Conservation (phyloP, 441 rosid species). For the Euphorbia schlechtendalii region DNA sequence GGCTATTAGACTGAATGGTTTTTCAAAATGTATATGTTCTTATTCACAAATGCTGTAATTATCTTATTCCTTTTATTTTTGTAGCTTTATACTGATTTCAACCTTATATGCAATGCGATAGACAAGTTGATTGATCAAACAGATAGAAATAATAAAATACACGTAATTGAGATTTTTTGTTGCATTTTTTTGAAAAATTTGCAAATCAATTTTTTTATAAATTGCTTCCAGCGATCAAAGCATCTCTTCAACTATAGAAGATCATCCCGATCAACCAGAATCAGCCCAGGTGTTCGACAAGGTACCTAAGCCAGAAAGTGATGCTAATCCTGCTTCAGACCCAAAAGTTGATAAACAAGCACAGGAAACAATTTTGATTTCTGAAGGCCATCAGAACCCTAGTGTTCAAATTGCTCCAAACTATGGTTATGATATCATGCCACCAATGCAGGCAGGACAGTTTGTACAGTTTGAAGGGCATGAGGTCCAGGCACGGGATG, state of each 20-base stretch:
- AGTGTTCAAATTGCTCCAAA: constrained; percentile 44
- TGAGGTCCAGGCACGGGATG: constrained; percentile 46
- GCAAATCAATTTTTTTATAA: neutral
- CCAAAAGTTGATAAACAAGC: constrained; percentile 29
- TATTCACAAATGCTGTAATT: neutral
- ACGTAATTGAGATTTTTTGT: neutral
- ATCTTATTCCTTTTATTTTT: neutral
- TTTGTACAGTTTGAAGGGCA: constrained; percentile 39
- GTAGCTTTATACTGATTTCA: neutral
- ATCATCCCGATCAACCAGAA: constrained; percentile 35
- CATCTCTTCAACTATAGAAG: constrained; percentile 31
- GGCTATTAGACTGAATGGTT: neutral
- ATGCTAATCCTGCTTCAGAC: constrained; percentile 21
- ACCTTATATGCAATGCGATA: neutral
- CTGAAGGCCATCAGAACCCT: constrained; percentile 42
- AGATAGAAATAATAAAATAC: neutral
- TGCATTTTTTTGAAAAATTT: neutral
- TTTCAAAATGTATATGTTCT: neutral
- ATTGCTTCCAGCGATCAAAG: constrained; percentile 30
- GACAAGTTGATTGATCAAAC: neutral
- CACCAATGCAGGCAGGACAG: constrained; percentile 45
- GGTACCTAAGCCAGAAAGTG: constrained; percentile 23
- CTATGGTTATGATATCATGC: constrained; percentile 48
- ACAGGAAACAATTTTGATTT: constrained; percentile 33
- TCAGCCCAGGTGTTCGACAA: constrained; percentile 33